Conservation (phyloP, 257 asterid species). For the Solanum ahanhuiri region DNA sequence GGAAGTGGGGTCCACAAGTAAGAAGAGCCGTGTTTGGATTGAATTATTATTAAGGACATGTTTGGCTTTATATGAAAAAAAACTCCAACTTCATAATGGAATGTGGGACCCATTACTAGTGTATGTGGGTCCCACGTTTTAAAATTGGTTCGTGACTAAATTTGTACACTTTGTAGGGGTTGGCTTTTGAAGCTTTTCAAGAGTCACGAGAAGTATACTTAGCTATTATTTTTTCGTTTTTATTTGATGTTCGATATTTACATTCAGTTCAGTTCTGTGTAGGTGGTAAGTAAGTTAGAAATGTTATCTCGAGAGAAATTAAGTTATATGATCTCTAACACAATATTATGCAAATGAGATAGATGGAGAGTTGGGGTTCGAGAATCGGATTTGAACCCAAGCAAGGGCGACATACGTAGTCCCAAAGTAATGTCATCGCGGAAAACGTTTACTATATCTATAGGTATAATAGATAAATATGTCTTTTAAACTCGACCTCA, state of each 20-base stretch:
- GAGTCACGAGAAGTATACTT: background rate
- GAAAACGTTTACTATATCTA: background rate
- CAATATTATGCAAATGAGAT: background rate
- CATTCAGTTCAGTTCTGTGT: rapidly evolving
- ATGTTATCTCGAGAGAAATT: background rate
- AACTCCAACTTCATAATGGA: background rate
- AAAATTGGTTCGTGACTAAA: background rate
- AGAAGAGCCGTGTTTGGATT: background rate
- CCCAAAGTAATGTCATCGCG: background rate
- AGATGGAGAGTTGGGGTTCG: background rate
- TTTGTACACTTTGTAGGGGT: background rate
- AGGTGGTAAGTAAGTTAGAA: background rate
- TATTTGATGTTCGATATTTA: too few relatives aligned
- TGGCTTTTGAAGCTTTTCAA: background rate
- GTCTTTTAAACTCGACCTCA: too few relatives aligned
- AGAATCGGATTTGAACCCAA: background rate
- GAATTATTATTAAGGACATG: background rate
- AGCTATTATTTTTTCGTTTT: too few relatives aligned
- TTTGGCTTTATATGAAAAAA: background rate
- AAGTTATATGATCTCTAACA: background rate
- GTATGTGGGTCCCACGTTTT: background rate
- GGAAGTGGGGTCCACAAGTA: background rate
- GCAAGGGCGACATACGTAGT: too few relatives aligned
- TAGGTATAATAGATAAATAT: too few relatives aligned
- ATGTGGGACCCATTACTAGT: background rate